Conservation (phyloP, 345 rosid genomes). For the Syzygium oleosum region DNA sequence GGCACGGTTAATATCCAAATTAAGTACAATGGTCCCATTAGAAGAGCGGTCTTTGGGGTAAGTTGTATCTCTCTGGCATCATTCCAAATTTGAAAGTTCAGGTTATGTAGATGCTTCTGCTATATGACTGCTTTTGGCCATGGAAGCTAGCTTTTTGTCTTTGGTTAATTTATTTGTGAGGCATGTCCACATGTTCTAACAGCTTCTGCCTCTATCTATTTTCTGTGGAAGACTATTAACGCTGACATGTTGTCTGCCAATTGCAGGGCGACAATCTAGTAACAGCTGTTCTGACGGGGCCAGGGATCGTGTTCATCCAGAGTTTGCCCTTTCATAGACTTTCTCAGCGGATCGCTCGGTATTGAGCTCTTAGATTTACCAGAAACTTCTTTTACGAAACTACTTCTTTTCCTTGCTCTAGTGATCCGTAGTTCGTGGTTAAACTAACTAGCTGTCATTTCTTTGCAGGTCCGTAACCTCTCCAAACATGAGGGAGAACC, state of each 20-base stretch:
- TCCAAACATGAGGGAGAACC: constrained; percentile 99
- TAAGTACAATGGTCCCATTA: constrained; percentile 73
- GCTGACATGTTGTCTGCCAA: not conserved
- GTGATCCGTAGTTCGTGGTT: not conserved
- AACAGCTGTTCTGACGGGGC: constrained; percentile 82
- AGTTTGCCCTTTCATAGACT: constrained; percentile 86
- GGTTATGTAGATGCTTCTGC: not conserved
- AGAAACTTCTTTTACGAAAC: not conserved
- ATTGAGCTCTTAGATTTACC: not conserved
- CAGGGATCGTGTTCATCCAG: constrained; percentile 97
- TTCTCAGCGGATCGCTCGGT: constrained; percentile 95
- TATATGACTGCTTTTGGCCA: not conserved
- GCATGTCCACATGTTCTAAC: not conserved
- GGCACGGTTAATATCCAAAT: constrained; percentile 68
- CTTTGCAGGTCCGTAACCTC: constrained; percentile 88
- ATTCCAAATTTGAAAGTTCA: not conserved
- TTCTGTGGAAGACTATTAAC: not conserved
- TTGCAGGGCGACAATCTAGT: constrained; percentile 85
- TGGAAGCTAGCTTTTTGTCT: not conserved
- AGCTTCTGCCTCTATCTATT: not conserved
- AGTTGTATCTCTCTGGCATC: constrained; percentile 3
- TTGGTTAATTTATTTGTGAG: not conserved
- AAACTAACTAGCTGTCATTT: constrained; percentile 1
- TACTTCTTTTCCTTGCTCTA: not conserved
- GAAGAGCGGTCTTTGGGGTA: constrained; percentile 92